Evolutionary conservation across 768 basidiomycete genomes (phyloP), one percentile per base, ranked within the genome.

Genomic region (Tricholoma terreum): DNA sequence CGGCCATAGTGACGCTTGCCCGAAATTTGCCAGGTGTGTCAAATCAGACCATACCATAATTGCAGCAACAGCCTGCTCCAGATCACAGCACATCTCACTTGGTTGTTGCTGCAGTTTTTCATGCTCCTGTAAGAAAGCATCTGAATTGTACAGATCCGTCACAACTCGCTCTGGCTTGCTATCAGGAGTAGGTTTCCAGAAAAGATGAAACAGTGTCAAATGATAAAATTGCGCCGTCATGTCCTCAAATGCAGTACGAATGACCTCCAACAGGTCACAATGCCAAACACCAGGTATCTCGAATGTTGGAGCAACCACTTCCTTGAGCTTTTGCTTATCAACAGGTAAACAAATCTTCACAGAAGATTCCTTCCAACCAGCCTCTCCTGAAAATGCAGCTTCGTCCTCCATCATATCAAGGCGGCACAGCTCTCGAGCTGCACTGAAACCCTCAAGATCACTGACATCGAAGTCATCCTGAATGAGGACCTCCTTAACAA

Each of bases 401-500:
- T 43, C 34, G 8, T n/a, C 22, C 31, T 49, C 17, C 4, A 33
- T 33, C 10, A 10, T 33, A 33, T 68, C 67, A 21, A 70, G 61
- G 4, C 42, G 50, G n/a, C 48, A 30, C 31, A 53, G 52, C 48
- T 69, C 66, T 1, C 52, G 19, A 8, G 50, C 45, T 0, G 65
- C 58, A 52, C 52, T 58, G 33, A 72, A 74, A 0, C 55, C 55
- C 2, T 49, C 14, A 2, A 71, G 55, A 35, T 72, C 69, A 2
- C 58, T 42, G 0, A 38, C 49, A 3, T 65, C 50, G n/a, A n/a
- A n/a, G n/a, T n/a, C n/a, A n/a, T n/a, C n/a, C n/a, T n/a, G n/a
- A n/a, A n/a, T n/a, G n/a, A 75, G 30, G 7, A 69, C 66, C 14
- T 66, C 61, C 9, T 68, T 34, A 5, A 73, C 63, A 3, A 74